Base-by-base conservation (phyloP, 2,329 filamentous ascomycete species). In the Aspergillus novofumigatus region DNA sequence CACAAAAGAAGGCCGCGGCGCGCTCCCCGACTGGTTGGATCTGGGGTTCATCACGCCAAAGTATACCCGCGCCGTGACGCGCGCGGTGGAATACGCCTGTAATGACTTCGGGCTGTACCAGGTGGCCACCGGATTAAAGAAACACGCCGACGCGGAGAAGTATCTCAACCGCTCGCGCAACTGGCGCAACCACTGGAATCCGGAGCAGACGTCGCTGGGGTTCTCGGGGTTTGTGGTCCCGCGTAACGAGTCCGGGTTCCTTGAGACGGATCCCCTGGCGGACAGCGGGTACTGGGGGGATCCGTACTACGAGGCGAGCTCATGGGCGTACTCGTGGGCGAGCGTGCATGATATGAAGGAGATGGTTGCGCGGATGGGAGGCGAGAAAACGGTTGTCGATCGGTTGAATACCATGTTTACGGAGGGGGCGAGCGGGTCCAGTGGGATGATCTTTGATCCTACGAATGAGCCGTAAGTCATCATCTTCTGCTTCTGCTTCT, bases 131-230 rank as follows among this genome's bases (percentile, higher is more conserved):
- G 86, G 86, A 0, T 71, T 89, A 2, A 79, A 77, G 1, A 80
- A 81, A 49, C 56, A 65, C 0, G 72, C 73, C 1, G 83, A 86
- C 45, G 81, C 83, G 3, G 59, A 72, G 2, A 86, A 79, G 53
- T 90, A 90, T 62, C 76, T 89, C 26, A 75, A 80, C 49, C 81
- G 87, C 8, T 87, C 85, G 0, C 78, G 81, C 9, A 86, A 89
- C 65, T 91, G 88, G 88, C 80, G 84, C 17, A 89, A 89, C 65
- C 86, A 90, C 62, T 91, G 86, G 86, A 86, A 90, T 67, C 67
- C 80, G 0, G 69, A 82, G 49, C 79, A 84, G 48, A 77, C 75
- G 1, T 83, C 83, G 0, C 77, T 87, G 0, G 82, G 81, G 3
- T 88, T 87, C 70, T 80, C 75, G 0, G 87, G 87, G 0, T 90